These are phyloP conservation scores for Chlorencoelia australis DNA, from an alignment of 2,329 filamentous ascomycete species.

Conservation along the genomic window DNA sequence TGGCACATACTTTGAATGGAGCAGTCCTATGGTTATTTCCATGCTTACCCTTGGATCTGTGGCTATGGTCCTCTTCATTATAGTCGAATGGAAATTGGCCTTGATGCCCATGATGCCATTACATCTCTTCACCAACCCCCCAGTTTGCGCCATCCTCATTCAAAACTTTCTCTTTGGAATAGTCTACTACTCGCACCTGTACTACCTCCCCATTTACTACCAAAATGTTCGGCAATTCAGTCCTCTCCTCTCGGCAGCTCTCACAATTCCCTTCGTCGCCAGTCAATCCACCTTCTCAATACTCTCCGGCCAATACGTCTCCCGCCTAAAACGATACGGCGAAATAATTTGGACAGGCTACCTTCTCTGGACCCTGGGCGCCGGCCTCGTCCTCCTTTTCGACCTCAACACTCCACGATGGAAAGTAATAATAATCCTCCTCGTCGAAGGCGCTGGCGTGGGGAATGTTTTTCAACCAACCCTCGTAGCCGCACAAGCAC, in stretches of 20 bases:
- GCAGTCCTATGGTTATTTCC: slow-evolving; percentile 45
- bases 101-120: slow-evolving; percentile 48
- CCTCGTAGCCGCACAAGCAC: slow-evolving; percentile 47
- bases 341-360: slow-evolving; percentile 41
- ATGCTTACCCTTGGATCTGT: slow-evolving; percentile 44
- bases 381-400: slow-evolving; percentile 43
- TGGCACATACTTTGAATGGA: slow-evolving; percentile 46
- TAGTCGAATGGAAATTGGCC: slow-evolving; percentile 46
- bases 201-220: slow-evolving; percentile 51
- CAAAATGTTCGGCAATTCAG: slow-evolving; percentile 39
- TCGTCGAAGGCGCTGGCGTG: slow-evolving; percentile 42
- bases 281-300: slow-evolving; percentile 37
- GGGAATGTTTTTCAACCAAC: slow-evolving; percentile 40
- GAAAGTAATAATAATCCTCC: slow-evolving; percentile 39
- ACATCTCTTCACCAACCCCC: slow-evolving; percentile 42
- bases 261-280: slow-evolving; percentile 40
- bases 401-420: slow-evolving; percentile 34
- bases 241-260: slow-evolving; percentile 37
- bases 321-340: slow-evolving; percentile 44
- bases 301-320: slow-evolving; percentile 47
- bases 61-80: slow-evolving; percentile 38
- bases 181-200: slow-evolving; percentile 48
- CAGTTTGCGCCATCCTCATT: slow-evolving; percentile 43
- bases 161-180: slow-evolving; percentile 52
- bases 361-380: slow-evolving; percentile 35